Evolutionary conservation across 768 basidiomycete species (phyloP).

Genomic region (Tulasnella sp.): DNA sequence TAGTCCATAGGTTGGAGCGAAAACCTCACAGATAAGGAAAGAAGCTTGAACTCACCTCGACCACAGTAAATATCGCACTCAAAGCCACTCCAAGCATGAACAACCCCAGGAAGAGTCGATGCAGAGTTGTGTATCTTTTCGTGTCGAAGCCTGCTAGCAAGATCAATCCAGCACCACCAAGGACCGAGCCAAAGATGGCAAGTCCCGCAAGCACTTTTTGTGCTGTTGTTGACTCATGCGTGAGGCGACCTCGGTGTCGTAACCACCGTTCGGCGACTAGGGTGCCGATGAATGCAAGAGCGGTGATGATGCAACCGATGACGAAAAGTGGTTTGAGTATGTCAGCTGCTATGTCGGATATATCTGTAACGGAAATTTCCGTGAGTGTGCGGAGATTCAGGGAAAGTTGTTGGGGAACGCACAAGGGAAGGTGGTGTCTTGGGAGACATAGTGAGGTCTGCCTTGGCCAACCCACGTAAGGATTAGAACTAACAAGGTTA

Average conservation of each 20-base stretch:
- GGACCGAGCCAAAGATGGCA: slow-evolving; percentile 62
- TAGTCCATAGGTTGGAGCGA: too few species aligned
- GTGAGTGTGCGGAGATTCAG: slow-evolving; percentile 7
- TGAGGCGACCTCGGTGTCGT: slow-evolving; percentile 61
- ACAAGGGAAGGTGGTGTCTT: slow-evolving; percentile 31
- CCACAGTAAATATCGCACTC: slow-evolving; percentile 72
- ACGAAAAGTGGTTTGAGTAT: slow-evolving; percentile 77
- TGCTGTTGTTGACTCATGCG: slow-evolving; percentile 59
- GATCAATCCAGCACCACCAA: slow-evolving; percentile 68
- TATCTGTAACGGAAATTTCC: slow-evolving; percentile 59
- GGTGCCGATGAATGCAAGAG: slow-evolving; percentile 61
- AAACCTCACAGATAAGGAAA: background rate
- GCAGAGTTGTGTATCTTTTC: slow-evolving; percentile 53
- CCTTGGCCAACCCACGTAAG: slow-evolving; percentile 73
- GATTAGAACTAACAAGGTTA: slow-evolving; percentile 67
- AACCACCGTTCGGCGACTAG: slow-evolving; percentile 65
- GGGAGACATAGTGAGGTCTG: slow-evolving; percentile 54
- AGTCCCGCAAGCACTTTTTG: slow-evolving; percentile 60
- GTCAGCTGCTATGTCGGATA: slow-evolving; percentile 77
- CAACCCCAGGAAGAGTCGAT: slow-evolving; percentile 66
- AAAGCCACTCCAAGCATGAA: slow-evolving; percentile 74
- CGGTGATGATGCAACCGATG: slow-evolving; percentile 65
- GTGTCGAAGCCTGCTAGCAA: slow-evolving; percentile 76
- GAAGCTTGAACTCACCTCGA: slow-evolving; percentile 54
- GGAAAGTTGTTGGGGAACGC: background rate